phyloP scores from a whole-genome alignment of 768 basidiomycete genomes.

The Phanerochaete carnosa region DNA sequence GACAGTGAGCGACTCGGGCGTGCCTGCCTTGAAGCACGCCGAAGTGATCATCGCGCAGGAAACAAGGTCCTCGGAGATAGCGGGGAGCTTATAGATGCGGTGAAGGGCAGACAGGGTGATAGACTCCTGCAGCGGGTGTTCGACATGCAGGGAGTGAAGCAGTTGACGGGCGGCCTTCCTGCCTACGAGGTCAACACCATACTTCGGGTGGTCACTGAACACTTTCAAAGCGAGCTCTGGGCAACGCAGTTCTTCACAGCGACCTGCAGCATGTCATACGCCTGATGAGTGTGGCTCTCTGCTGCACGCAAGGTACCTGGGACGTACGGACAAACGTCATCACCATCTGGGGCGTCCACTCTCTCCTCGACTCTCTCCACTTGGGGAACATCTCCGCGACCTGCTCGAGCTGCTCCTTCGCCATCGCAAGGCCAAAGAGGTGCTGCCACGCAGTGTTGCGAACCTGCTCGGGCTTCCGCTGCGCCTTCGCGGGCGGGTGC shows the following conservation, averaged over 20 bases:
- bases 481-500: constrained; percentile 23
- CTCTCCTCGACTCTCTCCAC: constrained; percentile 44
- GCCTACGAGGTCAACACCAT: constrained; percentile 48
- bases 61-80: constrained; percentile 51
- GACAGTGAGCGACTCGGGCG: constrained; percentile 32
- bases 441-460: constrained; percentile 47
- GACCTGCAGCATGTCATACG: constrained; percentile 37
- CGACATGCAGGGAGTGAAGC: constrained; percentile 49
- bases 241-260: constrained; percentile 56
- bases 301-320: neutral
- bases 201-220: constrained; percentile 60
- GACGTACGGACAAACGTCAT: constrained; percentile 46
- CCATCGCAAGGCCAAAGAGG: constrained; percentile 47
- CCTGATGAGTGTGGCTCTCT: too few relatives aligned
- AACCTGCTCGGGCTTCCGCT: constrained; percentile 33
- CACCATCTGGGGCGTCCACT: constrained; percentile 36
- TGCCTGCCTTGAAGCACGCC: constrained; percentile 49
- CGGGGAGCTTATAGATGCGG: constrained; percentile 49
- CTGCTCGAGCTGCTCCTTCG: constrained; percentile 45
- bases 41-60: constrained; percentile 54
- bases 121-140: constrained; percentile 43
- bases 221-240: constrained; percentile 56
- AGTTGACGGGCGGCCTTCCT: constrained; percentile 52
- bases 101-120: constrained; percentile 53
- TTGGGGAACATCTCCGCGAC: constrained; percentile 45